Evolutionary conservation across 2,329 filamentous ascomycete genomes (phyloP).

Genomic region (Chrysoporthe deuterocubensis): DNA sequence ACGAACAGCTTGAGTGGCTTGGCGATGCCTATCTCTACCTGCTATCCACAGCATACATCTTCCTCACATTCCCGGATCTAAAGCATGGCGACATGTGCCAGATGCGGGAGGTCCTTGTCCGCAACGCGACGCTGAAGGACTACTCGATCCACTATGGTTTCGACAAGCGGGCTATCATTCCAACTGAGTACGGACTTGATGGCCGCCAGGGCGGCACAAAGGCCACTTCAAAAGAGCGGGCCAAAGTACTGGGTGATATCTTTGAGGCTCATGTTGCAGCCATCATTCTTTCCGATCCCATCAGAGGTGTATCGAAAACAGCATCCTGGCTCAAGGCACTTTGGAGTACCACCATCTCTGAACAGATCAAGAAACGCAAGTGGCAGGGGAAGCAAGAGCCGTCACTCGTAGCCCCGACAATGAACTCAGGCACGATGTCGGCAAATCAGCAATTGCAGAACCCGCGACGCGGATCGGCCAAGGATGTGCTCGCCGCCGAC

Average conservation of each 20-base stretch:
- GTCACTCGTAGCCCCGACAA: constrained; percentile 24
- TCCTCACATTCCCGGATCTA: constrained; percentile 68
- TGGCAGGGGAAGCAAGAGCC: constrained; percentile 25
- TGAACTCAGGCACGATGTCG: constrained; percentile 1
- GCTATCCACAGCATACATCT: constrained; percentile 76
- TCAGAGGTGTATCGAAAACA: constrained; percentile 63
- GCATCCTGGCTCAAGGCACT: constrained; percentile 74
- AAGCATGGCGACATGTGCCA: constrained; percentile 73
- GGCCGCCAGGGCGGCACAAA: constrained; percentile 43
- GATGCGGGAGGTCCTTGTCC: constrained; percentile 77
- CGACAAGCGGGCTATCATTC: constrained; percentile 64
- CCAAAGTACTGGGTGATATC: constrained; percentile 81
- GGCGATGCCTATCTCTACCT: constrained; percentile 87
- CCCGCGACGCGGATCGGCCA: constrained; percentile 40
- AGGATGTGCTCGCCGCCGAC: constrained; percentile 50
- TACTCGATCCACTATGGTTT: constrained; percentile 76
- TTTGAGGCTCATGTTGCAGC: constrained; percentile 92
- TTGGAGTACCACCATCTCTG: constrained; percentile 69
- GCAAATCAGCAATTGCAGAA: constrained; percentile 22
- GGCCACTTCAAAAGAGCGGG: constrained; percentile 55
- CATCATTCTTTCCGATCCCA: constrained; percentile 69
- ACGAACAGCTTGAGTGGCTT: constrained; percentile 86
- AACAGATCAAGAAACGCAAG: constrained; percentile 50
- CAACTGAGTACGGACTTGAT: constrained; percentile 46
- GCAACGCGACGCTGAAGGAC: constrained; percentile 75